Evolutionary conservation across 495 filamentous ascomycete genomes (phyloP).

Genomic region (Neurospora tetraspora): DNA sequence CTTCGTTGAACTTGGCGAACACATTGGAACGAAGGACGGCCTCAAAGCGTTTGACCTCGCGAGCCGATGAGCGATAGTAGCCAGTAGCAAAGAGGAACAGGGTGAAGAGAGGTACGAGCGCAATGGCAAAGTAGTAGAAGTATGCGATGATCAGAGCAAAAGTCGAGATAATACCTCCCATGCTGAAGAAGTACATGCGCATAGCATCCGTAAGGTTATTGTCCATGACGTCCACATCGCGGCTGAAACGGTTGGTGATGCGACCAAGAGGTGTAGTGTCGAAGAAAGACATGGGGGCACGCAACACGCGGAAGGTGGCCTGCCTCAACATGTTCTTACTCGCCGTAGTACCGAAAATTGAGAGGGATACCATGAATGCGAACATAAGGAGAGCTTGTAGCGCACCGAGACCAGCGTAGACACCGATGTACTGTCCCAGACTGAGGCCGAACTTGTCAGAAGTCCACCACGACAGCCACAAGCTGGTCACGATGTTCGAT

Average conservation of each 20-base stretch:
- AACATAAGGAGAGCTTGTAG: constrained; percentile 73
- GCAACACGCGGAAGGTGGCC: constrained; percentile 71
- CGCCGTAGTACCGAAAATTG: constrained; percentile 68
- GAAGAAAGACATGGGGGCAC: constrained; percentile 95
- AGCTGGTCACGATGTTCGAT: constrained; percentile 72
- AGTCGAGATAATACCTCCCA: constrained; percentile 67
- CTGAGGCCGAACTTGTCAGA: constrained; percentile 57
- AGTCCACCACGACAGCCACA: constrained; percentile 95
- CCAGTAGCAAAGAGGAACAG: constrained; percentile 74
- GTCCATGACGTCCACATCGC: constrained; percentile 93
- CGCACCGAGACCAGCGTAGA: constrained; percentile 70
- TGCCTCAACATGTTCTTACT: constrained; percentile 73
- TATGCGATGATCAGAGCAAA: constrained; percentile 84
- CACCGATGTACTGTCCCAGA: constrained; percentile 69
- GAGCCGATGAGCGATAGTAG: constrained; percentile 84
- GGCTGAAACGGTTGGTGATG: constrained; percentile 93
- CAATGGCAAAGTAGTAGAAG: constrained; percentile 91
- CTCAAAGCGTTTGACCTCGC: constrained; percentile 92
- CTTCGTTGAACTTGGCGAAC: constrained; percentile 87
- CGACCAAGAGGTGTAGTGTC: constrained; percentile 93
- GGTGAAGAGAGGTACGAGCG: constrained; percentile 68
- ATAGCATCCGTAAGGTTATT: constrained; percentile 85
- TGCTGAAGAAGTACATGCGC: constrained; percentile 83
- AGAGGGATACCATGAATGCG: constrained; percentile 47
- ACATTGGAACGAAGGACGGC: constrained; percentile 75